phyloP scores from a whole-genome alignment of 2,329 filamentous ascomycete species.

The Aspergillus transmontanensis region DNA sequence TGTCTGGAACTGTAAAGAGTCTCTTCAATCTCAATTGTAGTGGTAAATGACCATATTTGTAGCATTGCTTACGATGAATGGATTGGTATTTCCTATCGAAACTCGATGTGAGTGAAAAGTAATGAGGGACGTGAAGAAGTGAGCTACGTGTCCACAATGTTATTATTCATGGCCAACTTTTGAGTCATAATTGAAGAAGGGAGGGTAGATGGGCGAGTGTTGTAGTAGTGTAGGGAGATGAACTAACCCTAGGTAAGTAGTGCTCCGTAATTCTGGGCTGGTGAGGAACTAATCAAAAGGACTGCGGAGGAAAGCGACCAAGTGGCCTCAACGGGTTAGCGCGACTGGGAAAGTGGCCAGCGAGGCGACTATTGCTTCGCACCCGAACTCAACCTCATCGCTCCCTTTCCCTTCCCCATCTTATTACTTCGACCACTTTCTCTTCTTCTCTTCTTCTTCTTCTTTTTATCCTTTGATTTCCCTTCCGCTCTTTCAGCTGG shows the following conservation, averaged over 20 bases:
- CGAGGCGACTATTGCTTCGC: conserved; percentile 26
- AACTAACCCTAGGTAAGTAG: background rate
- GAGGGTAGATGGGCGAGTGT: background rate
- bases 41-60: background rate
- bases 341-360: conserved; percentile 42
- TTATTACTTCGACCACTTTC: conserved; percentile 24
- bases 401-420: conserved; percentile 27
- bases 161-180: background rate
- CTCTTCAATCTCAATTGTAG: background rate
- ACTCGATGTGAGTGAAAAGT: background rate
- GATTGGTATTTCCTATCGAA: background rate
- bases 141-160: background rate
- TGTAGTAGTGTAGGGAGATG: background rate
- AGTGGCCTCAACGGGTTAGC: conserved; percentile 42
- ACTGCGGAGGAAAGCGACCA: conserved; percentile 33
- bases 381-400: conserved; percentile 24
- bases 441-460: conserved; percentile 22
- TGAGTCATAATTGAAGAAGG: background rate
- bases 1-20: background rate
- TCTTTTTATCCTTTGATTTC: conserved; percentile 28
- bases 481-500: conserved; percentile 40
- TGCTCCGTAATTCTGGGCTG: background rate
- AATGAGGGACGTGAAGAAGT: background rate
- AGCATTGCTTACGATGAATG: background rate
- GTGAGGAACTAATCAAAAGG: background rate